Base-by-base conservation (phyloP, 441 rosid species). In the Pelargonium fulgidum region DNA sequence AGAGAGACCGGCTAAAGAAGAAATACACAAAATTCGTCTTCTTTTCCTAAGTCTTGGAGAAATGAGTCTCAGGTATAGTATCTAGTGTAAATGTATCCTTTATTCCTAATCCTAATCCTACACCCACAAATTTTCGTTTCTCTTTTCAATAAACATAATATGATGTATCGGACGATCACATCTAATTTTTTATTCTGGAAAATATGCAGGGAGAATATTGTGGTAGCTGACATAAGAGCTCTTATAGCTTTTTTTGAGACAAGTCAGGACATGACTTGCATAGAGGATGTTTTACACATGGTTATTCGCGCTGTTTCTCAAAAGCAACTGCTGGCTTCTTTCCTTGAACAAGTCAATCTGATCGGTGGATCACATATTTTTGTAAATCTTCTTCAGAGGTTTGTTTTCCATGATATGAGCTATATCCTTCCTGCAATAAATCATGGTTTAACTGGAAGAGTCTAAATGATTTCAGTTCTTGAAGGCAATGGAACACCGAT, bases 231-330 rank as follows among this genome's bases (percentile, higher is more conserved):
- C 73, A 81, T 92, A 69, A 92, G 84, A 72, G 87, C 95, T 59
- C 87, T 95, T 65, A 68, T 87, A 70, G 87, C 96, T 14, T 95
- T 89, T 80, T 90, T 90, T 73, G 97, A 95, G 81, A 88, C 87
- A 63, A 92, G 96, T 81, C 92, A 87, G 76, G 99, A 95, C 86
- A 84, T 86, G 89, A 73, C 90, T 59, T 92, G 98, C 82, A 81
- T 95, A 74, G 99, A 95, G 81, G 99, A 95, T 86, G 84, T 90
- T 76, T 73, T 95, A 73, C 98, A 88, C 81, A 90, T 92, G 99
- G 81, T 90, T 81, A 88, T 92, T 68, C 98, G 97, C 74, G 91
- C 92, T 79, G 82, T 92, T 68, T 87, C 98, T 65, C 92, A 92
- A 75, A 85, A 87, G 79, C 75, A 81, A 66, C 74, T 90, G 79